Evolutionary conservation across 2,329 filamentous ascomycete genomes (phyloP), one percentile per base, ranked within the genome.

Genomic region (Exophiala phaeomuriformis): DNA sequence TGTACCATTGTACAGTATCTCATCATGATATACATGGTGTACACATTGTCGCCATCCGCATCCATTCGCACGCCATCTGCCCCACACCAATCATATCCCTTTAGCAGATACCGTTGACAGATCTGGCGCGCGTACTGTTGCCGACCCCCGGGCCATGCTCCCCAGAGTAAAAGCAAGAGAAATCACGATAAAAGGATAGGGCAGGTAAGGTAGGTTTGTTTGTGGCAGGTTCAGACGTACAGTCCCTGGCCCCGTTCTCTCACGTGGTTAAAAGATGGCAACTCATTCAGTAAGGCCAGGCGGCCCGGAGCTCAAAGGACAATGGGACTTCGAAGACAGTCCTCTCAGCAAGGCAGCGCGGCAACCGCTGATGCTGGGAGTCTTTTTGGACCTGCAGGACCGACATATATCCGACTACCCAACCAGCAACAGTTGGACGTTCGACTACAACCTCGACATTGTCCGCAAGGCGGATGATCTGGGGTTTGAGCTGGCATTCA

Each of bases 401-500:
- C 41, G 35, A 3, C 40, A 50, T 3, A 42, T 55, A 12, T 61
- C 59, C 27, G 47, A 33, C 40, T 36, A 58, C n/a, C 57, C 57
- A 31, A 56, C 59, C 19, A 56, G 49, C 41, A 60, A 53, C 41
- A 61, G 45, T 42, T 62, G 58, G 57, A 58, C 51, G 9, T 67
- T 69, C 49, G 60, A 62, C 51, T 61, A 59, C 45, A 62, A 62
- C 41, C 32, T 58, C 10, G 50, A 61, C 27, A 42, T 62, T 30
- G 60, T 62, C 36, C 51, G 49, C 9, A 52, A 54, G 37, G 60
- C 59, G 9, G 60, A 62, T 30, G 60, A 44, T 10, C 47, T 61
- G 19, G 60, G 60, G n/a, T 66, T 67, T 55, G 65, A 68, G 10
- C 19, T 56, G 19, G 53, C 53, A 5, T 61, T 63, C 37, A 61